phyloP scores from a whole-genome alignment of 1,284 basidiomycete genomes.

The Papiliotrema flavescens region DNA sequence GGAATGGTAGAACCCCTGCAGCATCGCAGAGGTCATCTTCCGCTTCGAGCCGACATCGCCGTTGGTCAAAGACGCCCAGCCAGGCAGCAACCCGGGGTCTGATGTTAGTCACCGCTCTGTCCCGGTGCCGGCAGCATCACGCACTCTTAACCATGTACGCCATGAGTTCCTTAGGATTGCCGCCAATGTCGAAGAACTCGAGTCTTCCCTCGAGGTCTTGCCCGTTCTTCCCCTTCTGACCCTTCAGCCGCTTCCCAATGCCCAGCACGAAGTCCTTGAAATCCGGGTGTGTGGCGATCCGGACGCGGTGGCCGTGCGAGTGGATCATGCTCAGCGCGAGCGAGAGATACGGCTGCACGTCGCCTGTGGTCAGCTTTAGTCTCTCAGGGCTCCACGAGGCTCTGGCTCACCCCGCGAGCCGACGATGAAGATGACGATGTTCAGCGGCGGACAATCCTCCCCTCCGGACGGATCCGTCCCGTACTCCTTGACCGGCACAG shows the following conservation, averaged over 20 bases:
- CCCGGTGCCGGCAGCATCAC: background rate
- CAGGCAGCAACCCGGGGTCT: slow-evolving; percentile 46
- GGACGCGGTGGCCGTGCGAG: slow-evolving; percentile 58
- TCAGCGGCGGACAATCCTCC: slow-evolving; percentile 51
- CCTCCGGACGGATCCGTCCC: slow-evolving; percentile 52
- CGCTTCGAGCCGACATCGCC: slow-evolving; percentile 38
- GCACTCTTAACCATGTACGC: slow-evolving; percentile 48
- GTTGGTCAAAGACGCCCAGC: slow-evolving; percentile 32
- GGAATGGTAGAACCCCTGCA: slow-evolving; percentile 59
- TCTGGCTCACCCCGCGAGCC: slow-evolving; percentile 57
- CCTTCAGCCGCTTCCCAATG: slow-evolving; percentile 55
- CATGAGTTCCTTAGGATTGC: slow-evolving; percentile 45
- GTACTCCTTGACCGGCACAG: slow-evolving; percentile 54
- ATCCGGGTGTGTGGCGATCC: slow-evolving; percentile 64
- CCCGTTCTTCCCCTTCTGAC: slow-evolving; percentile 53
- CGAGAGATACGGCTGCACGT: slow-evolving; percentile 68
- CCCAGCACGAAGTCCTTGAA: slow-evolving; percentile 59
- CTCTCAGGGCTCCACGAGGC: background rate
- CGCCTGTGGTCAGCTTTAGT: slow-evolving; percentile 50
- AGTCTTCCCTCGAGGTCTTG: slow-evolving; percentile 28
- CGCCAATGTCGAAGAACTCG: slow-evolving; percentile 44
- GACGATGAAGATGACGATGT: slow-evolving; percentile 63
- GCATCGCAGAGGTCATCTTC: slow-evolving; percentile 51
- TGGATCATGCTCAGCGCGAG: slow-evolving; percentile 57
- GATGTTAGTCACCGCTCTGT: background rate